These are phyloP conservation scores for Pecoramyces ruminantium DNA, from an alignment of 192 early-diverging fungal genomes.

Conservation along the genomic window DNA sequence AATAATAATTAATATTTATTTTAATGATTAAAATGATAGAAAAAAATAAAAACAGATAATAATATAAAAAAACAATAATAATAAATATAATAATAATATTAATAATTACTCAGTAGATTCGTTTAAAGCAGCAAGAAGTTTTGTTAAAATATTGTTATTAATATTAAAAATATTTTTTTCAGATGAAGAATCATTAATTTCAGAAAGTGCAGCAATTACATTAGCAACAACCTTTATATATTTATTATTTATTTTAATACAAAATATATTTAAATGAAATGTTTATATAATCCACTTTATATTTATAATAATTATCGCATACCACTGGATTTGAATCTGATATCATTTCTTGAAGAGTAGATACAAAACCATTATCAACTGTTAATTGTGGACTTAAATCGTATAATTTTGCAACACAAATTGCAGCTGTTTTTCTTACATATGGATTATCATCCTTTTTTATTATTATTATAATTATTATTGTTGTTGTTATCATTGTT, in stretches of 20 bases:
- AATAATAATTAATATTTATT: too few relatives aligned
- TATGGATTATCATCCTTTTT: slow-evolving; percentile 80
- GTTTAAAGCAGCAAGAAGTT: slow-evolving; percentile 83
- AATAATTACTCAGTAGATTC: slow-evolving; percentile 77
- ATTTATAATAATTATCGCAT: slow-evolving; percentile 1
- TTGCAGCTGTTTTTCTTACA: slow-evolving; percentile 89
- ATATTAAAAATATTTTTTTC: slow-evolving; percentile 53
- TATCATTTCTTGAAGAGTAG: slow-evolving; percentile 65
- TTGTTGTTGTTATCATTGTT: too few relatives aligned
- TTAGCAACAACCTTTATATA: slow-evolving; percentile 64
- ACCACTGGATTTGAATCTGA: slow-evolving; percentile 95
- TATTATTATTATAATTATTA: neutral
- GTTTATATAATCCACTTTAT: slow-evolving; percentile 1
- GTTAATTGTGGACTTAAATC: slow-evolving; percentile 73
- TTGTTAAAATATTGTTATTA: slow-evolving; percentile 47
- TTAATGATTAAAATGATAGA: too few relatives aligned
- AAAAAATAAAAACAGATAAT: too few relatives aligned
- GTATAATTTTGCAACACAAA: slow-evolving; percentile 91
- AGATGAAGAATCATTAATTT: slow-evolving; percentile 65
- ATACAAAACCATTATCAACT: slow-evolving; percentile 86
- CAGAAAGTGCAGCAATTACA: slow-evolving; percentile 75
- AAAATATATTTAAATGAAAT: too few relatives aligned
- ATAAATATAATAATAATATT: neutral
- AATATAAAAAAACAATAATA: too few relatives aligned
- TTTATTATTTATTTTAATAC: too few relatives aligned